phyloP scores from a whole-genome alignment of 2,329 filamentous ascomycete genomes.

The Ophiostoma quercus region DNA sequence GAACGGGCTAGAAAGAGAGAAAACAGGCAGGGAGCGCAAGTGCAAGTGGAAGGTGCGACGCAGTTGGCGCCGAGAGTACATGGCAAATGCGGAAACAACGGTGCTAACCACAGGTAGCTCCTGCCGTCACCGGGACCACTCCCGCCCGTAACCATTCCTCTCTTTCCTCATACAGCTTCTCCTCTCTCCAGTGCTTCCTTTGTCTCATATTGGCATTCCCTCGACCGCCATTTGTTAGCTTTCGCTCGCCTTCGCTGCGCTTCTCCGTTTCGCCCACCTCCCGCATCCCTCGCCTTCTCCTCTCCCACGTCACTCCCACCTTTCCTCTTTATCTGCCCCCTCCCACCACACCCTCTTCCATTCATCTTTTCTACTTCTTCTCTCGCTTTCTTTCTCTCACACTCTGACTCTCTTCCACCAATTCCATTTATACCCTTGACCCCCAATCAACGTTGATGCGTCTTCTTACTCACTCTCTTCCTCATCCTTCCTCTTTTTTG shows the following conservation, averaged over 20 bases:
- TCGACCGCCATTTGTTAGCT: constrained; percentile 12
- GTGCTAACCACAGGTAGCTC: constrained; percentile 14
- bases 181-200: neutral
- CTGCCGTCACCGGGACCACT: constrained; percentile 15
- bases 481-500: constrained; percentile 10
- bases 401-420: neutral
- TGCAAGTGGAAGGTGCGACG: constrained; percentile 9
- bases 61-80: neutral
- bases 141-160: constrained; percentile 13
- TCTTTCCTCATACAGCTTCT: constrained; percentile 3
- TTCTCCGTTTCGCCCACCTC: constrained; percentile 10
- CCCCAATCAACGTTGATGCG: constrained; percentile 16
- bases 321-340: neutral
- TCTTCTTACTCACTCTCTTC: constrained; percentile 14
- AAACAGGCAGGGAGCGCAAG: constrained; percentile 7
- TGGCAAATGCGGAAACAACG: constrained; percentile 9
- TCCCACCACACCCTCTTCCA: constrained; percentile 9
- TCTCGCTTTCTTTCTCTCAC: neutral
- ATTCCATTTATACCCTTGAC: neutral
- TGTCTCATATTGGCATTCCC: constrained; percentile 6
- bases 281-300: neutral
- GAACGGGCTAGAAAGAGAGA: constrained; percentile 1
- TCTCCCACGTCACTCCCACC: constrained; percentile 3
- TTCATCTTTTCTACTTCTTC: neutral
- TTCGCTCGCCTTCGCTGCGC: constrained; percentile 9